Base-by-base conservation (phyloP, 257 asterid genomes). In the Solanum bukasovii region DNA sequence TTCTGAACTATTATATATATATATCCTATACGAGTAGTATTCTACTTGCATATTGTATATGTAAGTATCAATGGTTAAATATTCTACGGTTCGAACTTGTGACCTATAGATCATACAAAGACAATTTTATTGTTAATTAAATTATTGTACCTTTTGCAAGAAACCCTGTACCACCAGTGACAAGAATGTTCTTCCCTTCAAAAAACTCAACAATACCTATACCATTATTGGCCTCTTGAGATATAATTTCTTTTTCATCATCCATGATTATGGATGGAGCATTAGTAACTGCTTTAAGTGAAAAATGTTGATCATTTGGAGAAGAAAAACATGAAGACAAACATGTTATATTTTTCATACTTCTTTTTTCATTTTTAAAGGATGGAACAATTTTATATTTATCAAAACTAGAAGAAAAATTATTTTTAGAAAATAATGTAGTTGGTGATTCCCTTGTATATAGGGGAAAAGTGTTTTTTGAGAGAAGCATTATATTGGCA, bases 141-240 rank as follows among this genome's bases (percentile, higher is more conserved):
- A 68, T 29, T 27, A 68, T 13, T 65, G 5, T 73, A 93, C 98
- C 97, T 94, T 94, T 95, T 12, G 95, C 98, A 23, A 95, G 89
- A 27, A 94, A 94, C 7, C 96, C 98, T 4, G 98, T 95, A 3
- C 93, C 96, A 37, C 98, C 98, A 4, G 98, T 95, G 6, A 95
- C 65, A 49, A 95, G 88, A 75, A 94, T 89, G 13, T 88, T 92
- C 71, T 92, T 95, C 35, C 92, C 97, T 52, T 87, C 67, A 6
- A 93, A 92, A 87, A 94, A 93, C 3, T 84, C 71, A 61, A 90
- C 79, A 33, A 95, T 94, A 56, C 98, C 98, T 9, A 95, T 91
- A 14, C 97, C 96, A 14, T 79, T 25, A 8, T 18, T 42, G 21
- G 34, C 29, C 27, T 49, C 0, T 25, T 33, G 37, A 25, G 84